These are phyloP conservation scores for Skeletonema marinoi DNA, from an alignment of 108 stramenopile species.

Conservation along the genomic window DNA sequence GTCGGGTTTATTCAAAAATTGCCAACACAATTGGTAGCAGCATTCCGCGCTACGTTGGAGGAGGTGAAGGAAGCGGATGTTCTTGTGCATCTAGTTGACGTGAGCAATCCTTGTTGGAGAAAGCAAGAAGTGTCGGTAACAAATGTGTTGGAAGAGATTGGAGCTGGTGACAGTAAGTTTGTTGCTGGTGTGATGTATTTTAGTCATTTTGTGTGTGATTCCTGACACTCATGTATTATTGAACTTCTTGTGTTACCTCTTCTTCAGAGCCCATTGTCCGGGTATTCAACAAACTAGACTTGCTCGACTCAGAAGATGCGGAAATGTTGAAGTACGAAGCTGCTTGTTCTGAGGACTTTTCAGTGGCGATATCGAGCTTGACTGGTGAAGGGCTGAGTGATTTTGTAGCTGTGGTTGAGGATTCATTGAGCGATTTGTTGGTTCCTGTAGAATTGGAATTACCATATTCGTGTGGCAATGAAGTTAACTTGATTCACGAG, in stretches of 20 bases:
- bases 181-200: neutral
- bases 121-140: slow-evolving; percentile 84
- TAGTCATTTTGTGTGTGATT: neutral
- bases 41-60: slow-evolving; percentile 96
- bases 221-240: neutral
- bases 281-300: slow-evolving; percentile 85
- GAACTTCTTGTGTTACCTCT: neutral
- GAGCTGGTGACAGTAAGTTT: slow-evolving; percentile 56
- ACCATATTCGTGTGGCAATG: slow-evolving; percentile 80
- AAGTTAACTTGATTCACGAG: slow-evolving; percentile 83
- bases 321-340: slow-evolving; percentile 70
- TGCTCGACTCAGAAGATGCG: slow-evolving; percentile 65
- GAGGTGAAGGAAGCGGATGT: slow-evolving; percentile 94
- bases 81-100: slow-evolving; percentile 92
- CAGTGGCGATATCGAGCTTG: slow-evolving; percentile 76
- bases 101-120: slow-evolving; percentile 80
- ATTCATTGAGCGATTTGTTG: slow-evolving; percentile 62
- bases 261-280: slow-evolving; percentile 63
- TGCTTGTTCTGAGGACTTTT: slow-evolving; percentile 48
- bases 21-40: slow-evolving; percentile 94
- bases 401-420: slow-evolving; percentile 80
- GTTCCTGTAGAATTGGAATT: slow-evolving; percentile 76
- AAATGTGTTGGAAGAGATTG: slow-evolving; percentile 73
- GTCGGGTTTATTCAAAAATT: slow-evolving; percentile 98
- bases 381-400: slow-evolving; percentile 78